These are phyloP conservation scores for Ochetophila trinervis DNA, from an alignment of 306 rosid genomes.

Conservation along the genomic window DNA sequence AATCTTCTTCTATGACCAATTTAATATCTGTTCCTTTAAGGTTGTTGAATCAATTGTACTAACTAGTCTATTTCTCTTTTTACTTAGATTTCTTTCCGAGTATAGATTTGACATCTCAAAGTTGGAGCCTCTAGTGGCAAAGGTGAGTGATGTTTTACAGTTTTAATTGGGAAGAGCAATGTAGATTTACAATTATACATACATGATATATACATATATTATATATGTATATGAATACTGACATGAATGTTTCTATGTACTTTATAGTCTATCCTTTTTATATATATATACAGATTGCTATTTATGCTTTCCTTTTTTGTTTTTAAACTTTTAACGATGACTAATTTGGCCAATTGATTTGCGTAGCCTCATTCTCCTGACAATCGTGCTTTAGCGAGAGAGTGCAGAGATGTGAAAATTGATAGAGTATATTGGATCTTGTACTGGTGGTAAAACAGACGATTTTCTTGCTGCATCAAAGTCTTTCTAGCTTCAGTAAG, in stretches of 20 bases:
- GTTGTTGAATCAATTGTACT: not conserved
- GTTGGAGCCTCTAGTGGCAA: slow-evolving; percentile 76
- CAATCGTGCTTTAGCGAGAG: slow-evolving; percentile 92
- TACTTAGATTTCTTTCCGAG: slow-evolving; percentile 60
- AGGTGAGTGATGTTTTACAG: slow-evolving; percentile 33
- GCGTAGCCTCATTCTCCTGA: slow-evolving; percentile 97
- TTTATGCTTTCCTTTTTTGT: not conserved
- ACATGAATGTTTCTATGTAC: too few relatives aligned
- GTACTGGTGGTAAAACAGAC: slow-evolving; percentile 89
- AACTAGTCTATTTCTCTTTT: slow-evolving; percentile 21
- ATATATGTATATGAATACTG: not conserved
- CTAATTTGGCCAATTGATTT: slow-evolving; percentile 16
- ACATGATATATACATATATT: not conserved
- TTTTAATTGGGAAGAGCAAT: not conserved
- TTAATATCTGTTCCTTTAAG: not conserved
- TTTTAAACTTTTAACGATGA: not conserved
- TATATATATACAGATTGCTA: not conserved
- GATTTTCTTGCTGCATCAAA: slow-evolving; percentile 87
- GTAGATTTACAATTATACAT: not conserved
- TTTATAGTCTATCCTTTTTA: too few relatives aligned
- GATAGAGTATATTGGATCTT: slow-evolving; percentile 89
- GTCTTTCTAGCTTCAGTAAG: slow-evolving; percentile 76
- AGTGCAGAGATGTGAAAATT: slow-evolving; percentile 93
- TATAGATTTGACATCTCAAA: slow-evolving; percentile 74
- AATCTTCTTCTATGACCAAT: not conserved